Evolutionary conservation across 345 rosid species (phyloP).

Genomic region (Barbarea vulgaris): DNA sequence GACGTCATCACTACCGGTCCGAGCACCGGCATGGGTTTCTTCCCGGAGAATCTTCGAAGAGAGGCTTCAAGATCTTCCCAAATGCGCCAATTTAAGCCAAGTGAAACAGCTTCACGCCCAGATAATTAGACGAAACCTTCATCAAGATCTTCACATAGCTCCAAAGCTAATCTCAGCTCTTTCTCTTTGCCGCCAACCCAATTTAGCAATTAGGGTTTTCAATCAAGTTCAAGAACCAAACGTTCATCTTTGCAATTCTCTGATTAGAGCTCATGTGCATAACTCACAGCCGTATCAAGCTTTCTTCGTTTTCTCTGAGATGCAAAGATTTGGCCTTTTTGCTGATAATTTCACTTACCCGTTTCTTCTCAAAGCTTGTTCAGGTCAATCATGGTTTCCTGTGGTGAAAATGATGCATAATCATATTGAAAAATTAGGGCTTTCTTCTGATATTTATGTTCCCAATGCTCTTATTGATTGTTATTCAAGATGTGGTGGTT

Average conservation of each 20-base stretch:
- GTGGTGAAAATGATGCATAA: conserved; percentile 74
- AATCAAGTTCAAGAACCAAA: conserved; percentile 58
- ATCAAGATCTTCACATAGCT: conserved; percentile 56
- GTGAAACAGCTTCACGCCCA: conserved; percentile 77
- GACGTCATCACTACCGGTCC: conserved; percentile 53
- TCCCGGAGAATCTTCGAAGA: conserved; percentile 68
- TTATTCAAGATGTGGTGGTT: conserved; percentile 68
- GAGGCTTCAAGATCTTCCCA: conserved; percentile 69
- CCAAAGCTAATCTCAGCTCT: conserved; percentile 75
- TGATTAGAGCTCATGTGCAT: conserved; percentile 67
- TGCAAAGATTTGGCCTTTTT: conserved; percentile 59
- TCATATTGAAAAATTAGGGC: conserved; percentile 67
- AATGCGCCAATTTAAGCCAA: conserved; percentile 58
- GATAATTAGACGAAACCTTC: conserved; percentile 62
- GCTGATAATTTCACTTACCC: conserved; percentile 86
- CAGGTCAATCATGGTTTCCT: conserved; percentile 51
- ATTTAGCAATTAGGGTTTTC: conserved; percentile 63
- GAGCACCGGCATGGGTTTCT: conserved; percentile 75
- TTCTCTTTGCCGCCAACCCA: conserved; percentile 61
- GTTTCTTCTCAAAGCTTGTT: conserved; percentile 74
- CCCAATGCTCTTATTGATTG: conserved; percentile 86
- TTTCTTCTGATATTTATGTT: conserved; percentile 70
- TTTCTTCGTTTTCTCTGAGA: conserved; percentile 59
- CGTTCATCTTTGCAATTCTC: conserved; percentile 61
- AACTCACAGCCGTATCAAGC: conserved; percentile 58